Conservation (phyloP, 805 yeast genomes). For the Myxozyma sirexii region DNA sequence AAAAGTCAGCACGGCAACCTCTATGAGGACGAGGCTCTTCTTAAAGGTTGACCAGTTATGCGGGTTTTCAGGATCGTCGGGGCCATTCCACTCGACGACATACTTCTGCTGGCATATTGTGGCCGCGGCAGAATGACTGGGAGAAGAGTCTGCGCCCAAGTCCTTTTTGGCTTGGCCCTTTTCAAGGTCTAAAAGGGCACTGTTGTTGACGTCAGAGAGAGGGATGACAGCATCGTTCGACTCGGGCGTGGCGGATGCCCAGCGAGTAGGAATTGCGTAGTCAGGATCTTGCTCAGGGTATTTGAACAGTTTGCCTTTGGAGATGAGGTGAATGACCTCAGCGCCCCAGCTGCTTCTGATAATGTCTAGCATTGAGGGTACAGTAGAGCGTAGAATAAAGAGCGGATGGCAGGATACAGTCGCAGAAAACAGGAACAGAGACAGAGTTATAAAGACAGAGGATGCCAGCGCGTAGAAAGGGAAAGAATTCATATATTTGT, state of each 20-base stretch:
- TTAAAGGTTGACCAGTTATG: conserved; percentile 54
- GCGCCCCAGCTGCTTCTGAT: conserved; percentile 18
- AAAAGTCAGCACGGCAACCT: conserved; percentile 52
- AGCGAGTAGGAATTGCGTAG: conserved; percentile 5
- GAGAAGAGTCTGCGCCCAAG: background rate
- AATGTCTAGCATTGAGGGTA: conserved; percentile 2
- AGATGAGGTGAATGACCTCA: conserved; percentile 17
- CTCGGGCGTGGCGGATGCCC: background rate
- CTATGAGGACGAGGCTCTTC: conserved; percentile 46
- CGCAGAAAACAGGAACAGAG: too few relatives aligned
- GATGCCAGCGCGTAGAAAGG: too few relatives aligned
- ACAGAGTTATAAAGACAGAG: too few relatives aligned
- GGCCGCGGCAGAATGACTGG: background rate
- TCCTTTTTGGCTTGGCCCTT: background rate
- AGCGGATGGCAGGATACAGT: too few relatives aligned
- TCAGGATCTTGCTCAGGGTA: conserved; percentile 23
- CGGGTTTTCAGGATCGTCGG: conserved; percentile 47
- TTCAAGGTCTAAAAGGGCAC: background rate
- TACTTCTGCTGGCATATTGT: background rate
- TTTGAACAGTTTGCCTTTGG: conserved; percentile 21
- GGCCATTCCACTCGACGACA: conserved; percentile 33
- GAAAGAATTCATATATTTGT: too few relatives aligned
- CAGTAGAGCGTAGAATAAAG: too few relatives aligned
- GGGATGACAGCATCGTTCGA: conserved; percentile 1
- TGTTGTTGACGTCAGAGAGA: background rate